Evolutionary conservation across 2,329 filamentous ascomycete genomes (phyloP).

Genomic region (Ilyonectria mors-panacis): DNA sequence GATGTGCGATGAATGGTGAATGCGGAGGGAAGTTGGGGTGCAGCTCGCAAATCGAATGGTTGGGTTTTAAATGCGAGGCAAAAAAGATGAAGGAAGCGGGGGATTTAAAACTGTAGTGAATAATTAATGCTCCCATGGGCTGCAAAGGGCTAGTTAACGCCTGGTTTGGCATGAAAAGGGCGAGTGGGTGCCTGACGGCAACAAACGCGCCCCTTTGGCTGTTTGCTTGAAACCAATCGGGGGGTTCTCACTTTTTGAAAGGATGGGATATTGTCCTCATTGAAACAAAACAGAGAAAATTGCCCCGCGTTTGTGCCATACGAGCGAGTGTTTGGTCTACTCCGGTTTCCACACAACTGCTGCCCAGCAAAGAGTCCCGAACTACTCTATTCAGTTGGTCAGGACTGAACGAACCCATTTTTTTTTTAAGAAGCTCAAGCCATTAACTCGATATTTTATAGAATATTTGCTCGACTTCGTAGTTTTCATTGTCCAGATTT

Average conservation of each 20-base stretch:
- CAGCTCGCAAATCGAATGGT: neutral
- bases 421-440: too few relatives aligned
- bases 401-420: too few relatives aligned
- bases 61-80: neutral
- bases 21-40: slow-evolving; percentile 2
- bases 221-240: neutral
- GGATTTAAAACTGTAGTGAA: too few relatives aligned
- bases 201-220: neutral
- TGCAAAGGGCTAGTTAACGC: neutral
- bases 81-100: neutral
- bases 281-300: neutral
- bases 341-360: neutral
- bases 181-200: neutral
- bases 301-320: neutral
- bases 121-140: neutral
- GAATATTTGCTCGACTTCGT: too few relatives aligned
- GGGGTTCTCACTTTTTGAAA: too few relatives aligned
- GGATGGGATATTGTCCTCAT: neutral
- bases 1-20: neutral
- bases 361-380: neutral
- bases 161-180: neutral
- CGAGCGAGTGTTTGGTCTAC: neutral
- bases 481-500: too few relatives aligned
- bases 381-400: too few relatives aligned
- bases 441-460: too few relatives aligned